Conservation (phyloP, 1,284 basidiomycete genomes). For the Gymnopus androsaceus region DNA sequence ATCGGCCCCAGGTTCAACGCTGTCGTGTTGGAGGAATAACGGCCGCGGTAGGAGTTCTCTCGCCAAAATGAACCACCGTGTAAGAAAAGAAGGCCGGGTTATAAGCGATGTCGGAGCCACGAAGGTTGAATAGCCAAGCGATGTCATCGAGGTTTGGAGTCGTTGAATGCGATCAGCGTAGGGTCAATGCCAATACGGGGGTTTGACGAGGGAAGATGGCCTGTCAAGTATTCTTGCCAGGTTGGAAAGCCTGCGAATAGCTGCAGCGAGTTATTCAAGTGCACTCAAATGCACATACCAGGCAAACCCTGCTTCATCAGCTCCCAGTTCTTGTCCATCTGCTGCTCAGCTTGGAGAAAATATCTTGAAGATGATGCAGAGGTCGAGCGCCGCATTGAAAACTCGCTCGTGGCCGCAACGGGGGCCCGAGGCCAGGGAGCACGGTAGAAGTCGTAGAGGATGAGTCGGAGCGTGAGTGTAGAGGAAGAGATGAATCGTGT, state of each 20-base stretch:
- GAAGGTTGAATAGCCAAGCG: constrained; percentile 93
- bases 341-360: constrained; percentile 88
- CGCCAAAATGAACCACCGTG: constrained; percentile 67
- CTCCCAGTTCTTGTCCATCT: constrained; percentile 90
- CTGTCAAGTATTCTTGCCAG: constrained; percentile 85
- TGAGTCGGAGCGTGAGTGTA: no score
- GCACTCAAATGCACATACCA: no score
- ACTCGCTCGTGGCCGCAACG: no score
- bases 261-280: no score
- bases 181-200: constrained; percentile 84
- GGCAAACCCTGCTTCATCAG: constrained; percentile 89
- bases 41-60: constrained; percentile 42
- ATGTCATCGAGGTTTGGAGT: constrained; percentile 80
- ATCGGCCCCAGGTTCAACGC: constrained; percentile 58
- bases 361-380: no score
- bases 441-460: no score
- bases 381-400: no score
- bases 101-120: constrained; percentile 90
- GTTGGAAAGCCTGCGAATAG: no score
- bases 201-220: constrained; percentile 55
- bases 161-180: constrained; percentile 69
- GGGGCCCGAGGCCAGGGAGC: no score
- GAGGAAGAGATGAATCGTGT: no score
- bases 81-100: constrained; percentile 98
- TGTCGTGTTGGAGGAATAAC: constrained; percentile 74